Base-by-base conservation (phyloP, 2,329 filamentous ascomycete genomes). In the Pseudocercospora musae region DNA sequence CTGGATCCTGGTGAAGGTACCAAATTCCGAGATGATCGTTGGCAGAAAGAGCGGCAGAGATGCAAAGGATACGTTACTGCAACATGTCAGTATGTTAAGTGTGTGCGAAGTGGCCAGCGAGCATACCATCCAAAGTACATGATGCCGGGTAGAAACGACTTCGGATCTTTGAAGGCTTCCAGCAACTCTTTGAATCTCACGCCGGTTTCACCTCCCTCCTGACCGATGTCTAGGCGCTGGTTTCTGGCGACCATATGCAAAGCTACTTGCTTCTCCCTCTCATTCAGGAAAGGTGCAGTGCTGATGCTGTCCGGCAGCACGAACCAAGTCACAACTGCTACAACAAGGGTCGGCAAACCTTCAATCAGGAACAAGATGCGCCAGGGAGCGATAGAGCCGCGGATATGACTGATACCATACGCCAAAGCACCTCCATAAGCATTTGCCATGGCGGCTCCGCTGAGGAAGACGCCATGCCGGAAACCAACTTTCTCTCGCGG, bases 361-460 rank as follows among this genome's bases (percentile, higher is more conserved):
- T 90, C 87, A 5, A 89, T 83, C 5, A 89, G 76, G 63, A 85
- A 85, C 3, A 85, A 67, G 2, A 84, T 77, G 37, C 86, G 82
- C 89, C 89, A 92, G 60, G 81, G 84, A 2, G 84, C 81, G 48
- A 90, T 74, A 15, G 78, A 72, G 2, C 80, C 78, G 68, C 83
- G 79, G 11, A 86, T 85, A 27, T 84, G 83, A 8, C 86, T 86
- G 71, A 90, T 88, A 4, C 82, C 85, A 62, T 86, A 89, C 1
- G 86, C 87, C 8, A 82, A 72, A 3, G 85, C 87, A 1, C 87
- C 87, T 0, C 91, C 90, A 72, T 96, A 93, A 1, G 87, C 88
- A 46, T 91, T 95, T 1, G 92, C 91, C 3, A 96, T 82, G 1
- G 88, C 87, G 0, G 87, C 86, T 3, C 78, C 78, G 10, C 72